Evolutionary conservation across 305 asterid species (phyloP), one percentile per base, ranked within the genome.

Genomic region (Fraxinus albicans): DNA sequence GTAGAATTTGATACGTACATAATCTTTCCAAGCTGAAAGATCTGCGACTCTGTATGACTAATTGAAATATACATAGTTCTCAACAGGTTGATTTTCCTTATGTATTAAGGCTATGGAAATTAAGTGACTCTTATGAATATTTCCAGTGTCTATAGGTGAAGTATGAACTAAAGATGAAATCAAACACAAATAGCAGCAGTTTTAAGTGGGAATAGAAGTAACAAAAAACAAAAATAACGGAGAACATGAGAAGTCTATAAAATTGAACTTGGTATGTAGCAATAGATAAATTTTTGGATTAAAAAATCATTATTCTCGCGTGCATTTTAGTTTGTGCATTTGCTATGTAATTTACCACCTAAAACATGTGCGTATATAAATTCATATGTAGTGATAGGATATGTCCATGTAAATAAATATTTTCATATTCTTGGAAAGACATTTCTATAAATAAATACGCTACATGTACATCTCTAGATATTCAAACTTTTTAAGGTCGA

Each of bases 401-500:
- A 13, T 50, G 63, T 50, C 21, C 21, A 17, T 50, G 63, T 9
- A 50, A 50, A 50, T 15, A 15, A 50, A 50, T 21, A 50, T 50
- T 50, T 47, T 3, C 21, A 15, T 50, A 13, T 60, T 21, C 27
- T 21, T 60, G 70, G 4, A 19, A 60, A 21, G 1, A 23, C 8
- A 17, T 50, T 50, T 50, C 63, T 4, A 50, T 50, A 50, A 50
- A 15, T 50, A 15, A 17, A 53, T 13, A 53, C 63, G 1, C 0
- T 53, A 7, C 63, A 3, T 15, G 63, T 53, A 17, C 7, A 17
- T 50, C 60, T 50, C 8, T 4, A 50, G 63, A 50, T 50, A 50
- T 53, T 53, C 23, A 53, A 53, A 17, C 40, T 77, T 17, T 44
- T 21, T 77, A 82, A 90, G 96, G 94, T 88, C 90, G 91, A 82